Base-by-base conservation (phyloP, 257 asterid species). In the Nicotiana tomentosiformis region DNA sequence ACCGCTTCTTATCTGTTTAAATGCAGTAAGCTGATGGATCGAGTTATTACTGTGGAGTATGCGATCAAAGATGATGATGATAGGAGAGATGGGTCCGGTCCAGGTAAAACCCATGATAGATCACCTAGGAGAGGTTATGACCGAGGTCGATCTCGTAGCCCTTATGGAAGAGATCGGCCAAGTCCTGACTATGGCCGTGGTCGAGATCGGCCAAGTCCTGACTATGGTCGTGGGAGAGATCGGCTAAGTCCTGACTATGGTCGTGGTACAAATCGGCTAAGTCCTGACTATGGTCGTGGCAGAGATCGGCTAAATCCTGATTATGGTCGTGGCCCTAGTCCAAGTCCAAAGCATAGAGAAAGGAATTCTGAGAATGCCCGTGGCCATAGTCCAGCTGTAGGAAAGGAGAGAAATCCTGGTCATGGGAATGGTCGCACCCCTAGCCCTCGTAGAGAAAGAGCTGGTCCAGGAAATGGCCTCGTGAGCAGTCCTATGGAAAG, bases 41-140 rank as follows among this genome's bases (percentile, higher is more conserved):
- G 93, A 65, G 93, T 90, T 32, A 93, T 94, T 72, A 88, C 93
- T 1, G 97, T 94, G 62, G 98, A 93, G 58, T 93, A 86, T 84
- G 97, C 98, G 2, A 86, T 91, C 66, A 88, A 88, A 84, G 97
- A 93, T 82, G 97, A 94, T 82, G 96, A 93, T 77, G 98, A 90
- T 7, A 85, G 87, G 89, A 88, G 89, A 67, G 87, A 77, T 62
- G 97, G 92, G 16, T 64, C 86, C 80, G 90, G 97, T 85, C 94
- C 97, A n/a, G 93, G 84, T 72, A 86, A 91, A 85, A 60, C 57
- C 80, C 90, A 90, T 77, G 95, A 91, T 61, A 87, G 88, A 83
- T 93, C 95, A 65, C 97, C 95, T 17, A 88, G 87, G 69, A 89
- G 94, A 87, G 90, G 94, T 84, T 81, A 92, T 86, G 94, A 87